Conservation (phyloP, 2,329 filamentous ascomycete genomes). For the Sarocladium strictum region DNA sequence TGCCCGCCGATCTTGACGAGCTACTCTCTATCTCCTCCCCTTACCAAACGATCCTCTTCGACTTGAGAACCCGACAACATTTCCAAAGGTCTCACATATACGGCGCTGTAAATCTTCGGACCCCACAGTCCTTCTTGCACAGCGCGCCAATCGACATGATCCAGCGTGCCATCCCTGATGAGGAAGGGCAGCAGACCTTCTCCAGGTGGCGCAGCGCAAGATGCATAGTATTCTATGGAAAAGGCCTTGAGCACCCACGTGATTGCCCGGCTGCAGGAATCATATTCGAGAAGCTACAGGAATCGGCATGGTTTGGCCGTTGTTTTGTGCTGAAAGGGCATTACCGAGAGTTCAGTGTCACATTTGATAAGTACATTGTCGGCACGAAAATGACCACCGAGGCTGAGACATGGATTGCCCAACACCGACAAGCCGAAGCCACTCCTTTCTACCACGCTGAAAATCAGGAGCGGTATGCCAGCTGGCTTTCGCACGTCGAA, state of each 20-base stretch:
- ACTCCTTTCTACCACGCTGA: conserved; percentile 15
- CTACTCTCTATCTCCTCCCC: conserved; percentile 44
- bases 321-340: conserved; percentile 51
- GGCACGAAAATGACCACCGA: conserved; percentile 35
- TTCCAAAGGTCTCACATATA: conserved; percentile 47
- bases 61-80: conserved; percentile 39
- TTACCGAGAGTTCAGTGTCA: conserved; percentile 48
- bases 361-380: conserved; percentile 45
- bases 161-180: conserved; percentile 42
- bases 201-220: conserved; percentile 39
- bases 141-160: conserved; percentile 44
- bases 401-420: conserved; percentile 33
- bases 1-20: conserved; percentile 43
- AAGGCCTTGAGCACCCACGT: conserved; percentile 41
- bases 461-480: conserved; percentile 34
- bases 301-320: conserved; percentile 42
- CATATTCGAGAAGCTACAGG: conserved; percentile 38
- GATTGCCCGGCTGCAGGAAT: conserved; percentile 44
- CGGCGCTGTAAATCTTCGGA: conserved; percentile 45
- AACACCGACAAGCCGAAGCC: conserved; percentile 11
- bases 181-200: conserved; percentile 40
- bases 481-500: conserved; percentile 38
- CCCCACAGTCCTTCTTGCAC: conserved; percentile 42
- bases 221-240: conserved; percentile 48
- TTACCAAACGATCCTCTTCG: conserved; percentile 41